Base-by-base conservation (phyloP, 202 grass and related monocot species). In the Zizania palustris region DNA sequence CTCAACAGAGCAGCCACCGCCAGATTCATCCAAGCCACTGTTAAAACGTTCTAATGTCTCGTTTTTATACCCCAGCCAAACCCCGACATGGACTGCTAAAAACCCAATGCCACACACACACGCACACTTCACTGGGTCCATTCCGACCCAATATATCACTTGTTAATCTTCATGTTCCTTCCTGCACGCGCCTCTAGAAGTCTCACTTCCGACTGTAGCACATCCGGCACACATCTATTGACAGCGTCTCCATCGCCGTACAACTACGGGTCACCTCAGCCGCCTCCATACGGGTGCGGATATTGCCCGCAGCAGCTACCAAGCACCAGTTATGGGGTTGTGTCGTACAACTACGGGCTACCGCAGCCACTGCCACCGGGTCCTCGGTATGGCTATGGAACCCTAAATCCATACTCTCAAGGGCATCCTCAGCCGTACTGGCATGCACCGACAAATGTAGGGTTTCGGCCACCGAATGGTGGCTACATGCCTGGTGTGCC, bases 241-340 rank as follows among this genome's bases (percentile, higher is more conserved):
- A n/a, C n/a, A n/a, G 18, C 39, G 45, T 63, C 84, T 18, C 79
- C 75, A 22, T 67, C 82, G 60, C 71, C 75, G 12, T 83, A 85
- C 75, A 59, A 54, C 15, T 66, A 81, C 45, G 72, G 15, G 39
- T 16, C 45, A 7, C 37, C 60, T 19, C 74, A 76, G 9, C 69
- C 76, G n/a, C 86, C 73, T n/a, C 84, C 73, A 9, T 67, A 84
- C 41, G 84, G 76, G 14, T 75, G 84, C 51, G 67, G 80, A 57
- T 83, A 84, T 14, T 71, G 48, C 39, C 63, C 62, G 3, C 58
- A 65, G 20, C 61, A 20, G 45, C 69, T 64, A 13, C 71, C 74
- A 16, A 20, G 50, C 65, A 65, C 72, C 19, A 36, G 69, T n/a
- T 84, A 89, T 51, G 76, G 84, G 77, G 40, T 40, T 62, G 80